Conservation (phyloP, 495 filamentous ascomycete genomes). For the Hypoxylon lenormandii region DNA sequence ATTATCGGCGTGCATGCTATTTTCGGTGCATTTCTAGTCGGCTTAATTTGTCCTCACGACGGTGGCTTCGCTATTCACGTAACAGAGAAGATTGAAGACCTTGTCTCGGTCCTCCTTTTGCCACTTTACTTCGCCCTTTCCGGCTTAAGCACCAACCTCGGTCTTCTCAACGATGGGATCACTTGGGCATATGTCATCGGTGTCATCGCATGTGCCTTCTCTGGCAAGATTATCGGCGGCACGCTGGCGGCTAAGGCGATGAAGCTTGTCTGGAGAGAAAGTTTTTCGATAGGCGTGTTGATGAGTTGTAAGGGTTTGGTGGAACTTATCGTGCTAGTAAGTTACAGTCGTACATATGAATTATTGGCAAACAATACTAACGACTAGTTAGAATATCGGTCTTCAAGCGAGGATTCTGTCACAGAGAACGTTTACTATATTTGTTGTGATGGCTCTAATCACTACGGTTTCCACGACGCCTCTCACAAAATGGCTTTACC, state of each 20-base stretch:
- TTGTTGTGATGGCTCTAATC: slow-evolving; percentile 96
- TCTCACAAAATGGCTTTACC: slow-evolving; percentile 80
- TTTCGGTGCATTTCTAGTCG: slow-evolving; percentile 82
- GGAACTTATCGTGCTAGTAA: slow-evolving; percentile 92
- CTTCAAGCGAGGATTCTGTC: slow-evolving; percentile 91
- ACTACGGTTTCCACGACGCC: slow-evolving; percentile 94
- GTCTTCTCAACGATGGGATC: slow-evolving; percentile 81
- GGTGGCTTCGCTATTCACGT: slow-evolving; percentile 94
- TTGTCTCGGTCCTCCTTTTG: slow-evolving; percentile 87
- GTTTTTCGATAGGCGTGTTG: slow-evolving; percentile 86
- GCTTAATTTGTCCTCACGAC: slow-evolving; percentile 92
- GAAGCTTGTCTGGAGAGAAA: slow-evolving; percentile 92
- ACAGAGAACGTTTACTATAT: slow-evolving; percentile 91
- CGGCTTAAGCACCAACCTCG: slow-evolving; percentile 88
- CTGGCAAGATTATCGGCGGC: slow-evolving; percentile 86
- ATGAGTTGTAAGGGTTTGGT: slow-evolving; percentile 99
- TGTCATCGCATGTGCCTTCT: slow-evolving; percentile 84
- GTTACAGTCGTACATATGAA: slow-evolving; percentile 38
- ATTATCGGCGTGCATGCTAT: slow-evolving; percentile 78
- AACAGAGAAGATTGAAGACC: slow-evolving; percentile 95
- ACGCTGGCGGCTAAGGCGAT: slow-evolving; percentile 80
- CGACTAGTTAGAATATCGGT: slow-evolving; percentile 80
- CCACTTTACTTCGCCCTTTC: slow-evolving; percentile 97
- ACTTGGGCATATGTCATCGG: slow-evolving; percentile 94
- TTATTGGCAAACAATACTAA: slow-evolving; percentile 42